Conservation (phyloP, 352 stramenopile species). For the Phytophthora sp. region DNA sequence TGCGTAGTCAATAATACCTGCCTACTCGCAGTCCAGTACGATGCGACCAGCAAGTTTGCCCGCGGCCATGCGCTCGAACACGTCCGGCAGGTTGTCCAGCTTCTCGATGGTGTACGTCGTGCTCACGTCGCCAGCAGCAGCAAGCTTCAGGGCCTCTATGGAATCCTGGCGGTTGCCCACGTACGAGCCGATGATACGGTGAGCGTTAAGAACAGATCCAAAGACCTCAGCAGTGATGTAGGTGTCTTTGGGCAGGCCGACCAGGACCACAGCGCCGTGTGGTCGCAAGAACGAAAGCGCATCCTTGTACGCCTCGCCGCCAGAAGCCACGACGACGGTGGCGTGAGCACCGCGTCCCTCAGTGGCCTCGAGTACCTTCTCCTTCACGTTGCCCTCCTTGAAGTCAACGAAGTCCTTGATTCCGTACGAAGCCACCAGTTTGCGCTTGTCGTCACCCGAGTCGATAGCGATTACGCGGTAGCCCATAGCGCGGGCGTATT, state of each 20-base stretch:
- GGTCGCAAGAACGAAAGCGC: constrained; percentile 68
- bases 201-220: constrained; percentile 43
- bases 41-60: constrained; percentile 49
- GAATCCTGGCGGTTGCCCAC: constrained; percentile 63
- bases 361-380: constrained; percentile 46
- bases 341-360: constrained; percentile 61
- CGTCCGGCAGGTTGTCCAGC: constrained; percentile 45
- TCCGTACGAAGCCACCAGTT: constrained; percentile 63
- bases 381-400: constrained; percentile 54
- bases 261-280: constrained; percentile 65
- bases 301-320: constrained; percentile 52
- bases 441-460: constrained; percentile 62
- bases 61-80: constrained; percentile 53
- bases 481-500: constrained; percentile 75
- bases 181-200: constrained; percentile 59
- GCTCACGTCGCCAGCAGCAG: constrained; percentile 48
- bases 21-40: constrained; percentile 35
- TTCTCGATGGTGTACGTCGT: constrained; percentile 51
- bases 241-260: constrained; percentile 69
- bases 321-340: constrained; percentile 75
- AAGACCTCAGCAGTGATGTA: constrained; percentile 46
- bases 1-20: constrained; percentile 18
- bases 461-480: constrained; percentile 77
- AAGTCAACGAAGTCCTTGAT: constrained; percentile 75
- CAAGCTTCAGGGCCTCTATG: constrained; percentile 60